phyloP scores from a whole-genome alignment of 768 basidiomycete genomes.

The Lactarius tabidus region DNA sequence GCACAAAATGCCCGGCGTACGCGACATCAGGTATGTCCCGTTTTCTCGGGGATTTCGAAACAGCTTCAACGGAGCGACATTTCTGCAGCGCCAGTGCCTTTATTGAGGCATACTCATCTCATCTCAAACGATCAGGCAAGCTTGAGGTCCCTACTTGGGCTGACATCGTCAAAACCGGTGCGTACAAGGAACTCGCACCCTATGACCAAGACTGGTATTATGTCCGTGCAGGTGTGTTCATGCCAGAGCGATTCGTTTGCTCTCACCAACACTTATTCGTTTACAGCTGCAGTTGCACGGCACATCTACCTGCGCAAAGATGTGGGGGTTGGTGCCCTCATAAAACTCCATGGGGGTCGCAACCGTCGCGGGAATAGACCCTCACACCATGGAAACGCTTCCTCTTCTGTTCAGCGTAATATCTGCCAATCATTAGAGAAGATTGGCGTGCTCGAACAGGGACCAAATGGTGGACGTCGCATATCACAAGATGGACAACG shows the following conservation, averaged over 20 bases:
- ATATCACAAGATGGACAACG: conserved; percentile 97
- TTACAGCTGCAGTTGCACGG: conserved; percentile 86
- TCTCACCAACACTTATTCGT: neutral
- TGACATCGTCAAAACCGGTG: conserved; percentile 96
- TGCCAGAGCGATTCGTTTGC: neutral
- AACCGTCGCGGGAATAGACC: conserved; percentile 96
- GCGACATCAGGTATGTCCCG: conserved; percentile 41
- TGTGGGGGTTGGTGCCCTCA: conserved; percentile 88
- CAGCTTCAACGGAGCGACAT: neutral
- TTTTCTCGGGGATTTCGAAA: neutral
- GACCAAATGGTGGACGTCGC: conserved; percentile 90
- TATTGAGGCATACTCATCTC: conserved; percentile 90
- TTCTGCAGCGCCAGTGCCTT: conserved; percentile 80
- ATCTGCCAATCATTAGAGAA: conserved; percentile 97
- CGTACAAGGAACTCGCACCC: conserved; percentile 96
- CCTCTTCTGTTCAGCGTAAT: conserved; percentile 88
- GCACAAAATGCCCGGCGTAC: conserved; percentile 45
- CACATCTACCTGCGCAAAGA: conserved; percentile 99
- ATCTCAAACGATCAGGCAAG: conserved; percentile 97
- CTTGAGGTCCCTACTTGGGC: conserved; percentile 99
- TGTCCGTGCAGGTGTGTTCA: conserved; percentile 84
- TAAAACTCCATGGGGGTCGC: conserved; percentile 95
- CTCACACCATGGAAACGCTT: conserved; percentile 86
- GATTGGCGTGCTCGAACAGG: conserved; percentile 95
- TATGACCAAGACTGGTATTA: conserved; percentile 99